phyloP scores from a whole-genome alignment of 345 rosid species.

The Nephelium lappaceum region DNA sequence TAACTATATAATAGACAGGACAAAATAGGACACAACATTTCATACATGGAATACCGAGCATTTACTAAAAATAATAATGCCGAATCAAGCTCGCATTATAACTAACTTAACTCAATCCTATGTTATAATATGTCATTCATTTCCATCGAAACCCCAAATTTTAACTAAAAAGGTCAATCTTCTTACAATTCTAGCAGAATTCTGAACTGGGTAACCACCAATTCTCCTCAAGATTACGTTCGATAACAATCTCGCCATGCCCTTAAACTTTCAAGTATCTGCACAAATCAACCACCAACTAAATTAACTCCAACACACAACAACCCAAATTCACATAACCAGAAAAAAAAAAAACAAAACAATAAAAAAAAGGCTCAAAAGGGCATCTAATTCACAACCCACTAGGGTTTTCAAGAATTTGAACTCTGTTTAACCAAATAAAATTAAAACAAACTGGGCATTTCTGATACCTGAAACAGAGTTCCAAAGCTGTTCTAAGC shows the following conservation, averaged over 20 bases:
- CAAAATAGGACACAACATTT: neutral
- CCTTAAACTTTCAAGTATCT: neutral
- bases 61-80: neutral
- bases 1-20: neutral
- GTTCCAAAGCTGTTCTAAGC: neutral
- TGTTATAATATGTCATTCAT: neutral
- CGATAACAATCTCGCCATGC: conserved; percentile 68
- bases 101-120: neutral
- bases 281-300: neutral
- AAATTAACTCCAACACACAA: neutral
- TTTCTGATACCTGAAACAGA: neutral
- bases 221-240: conserved; percentile 55
- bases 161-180: neutral
- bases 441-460: neutral
- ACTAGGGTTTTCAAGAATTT: neutral
- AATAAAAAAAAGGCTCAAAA: neutral
- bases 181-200: conserved; percentile 55
- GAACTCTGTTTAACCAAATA: neutral
- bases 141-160: neutral
- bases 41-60: neutral
- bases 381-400: neutral
- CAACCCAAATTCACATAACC: neutral
- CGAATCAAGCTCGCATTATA: neutral
- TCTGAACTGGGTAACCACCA: conserved; percentile 41
- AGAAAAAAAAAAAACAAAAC: too few species aligned